Evolutionary conservation across 768 basidiomycete genomes (phyloP).

Genomic region (Cantharellus anzutake): DNA sequence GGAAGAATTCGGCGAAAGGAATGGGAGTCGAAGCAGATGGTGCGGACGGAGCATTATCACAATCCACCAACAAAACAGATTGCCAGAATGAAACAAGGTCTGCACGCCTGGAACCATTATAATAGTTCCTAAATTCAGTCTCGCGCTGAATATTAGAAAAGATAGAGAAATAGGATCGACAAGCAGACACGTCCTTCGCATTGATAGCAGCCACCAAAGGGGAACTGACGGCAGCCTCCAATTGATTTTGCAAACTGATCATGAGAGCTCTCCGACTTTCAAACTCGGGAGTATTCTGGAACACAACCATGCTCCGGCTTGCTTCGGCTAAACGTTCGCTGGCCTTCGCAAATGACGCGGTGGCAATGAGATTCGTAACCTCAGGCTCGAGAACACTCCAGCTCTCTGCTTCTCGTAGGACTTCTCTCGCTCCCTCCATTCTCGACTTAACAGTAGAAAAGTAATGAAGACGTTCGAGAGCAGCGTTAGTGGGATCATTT

Average conservation of each 20-base stretch:
- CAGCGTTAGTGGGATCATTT: slow-evolving; percentile 27
- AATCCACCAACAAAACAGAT: slow-evolving; percentile 24
- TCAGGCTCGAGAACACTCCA: slow-evolving; percentile 94
- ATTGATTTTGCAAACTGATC: slow-evolving; percentile 86
- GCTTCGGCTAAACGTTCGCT: slow-evolving; percentile 87
- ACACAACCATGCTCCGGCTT: slow-evolving; percentile 72
- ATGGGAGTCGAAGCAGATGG: slow-evolving; percentile 13
- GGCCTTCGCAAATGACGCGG: slow-evolving; percentile 59
- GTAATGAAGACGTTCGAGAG: slow-evolving; percentile 57
- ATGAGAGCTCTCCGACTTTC: slow-evolving; percentile 70
- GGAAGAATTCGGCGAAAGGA: slow-evolving; percentile 46
- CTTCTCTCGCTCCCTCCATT: slow-evolving; percentile 81
- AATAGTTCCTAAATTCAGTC: slow-evolving; percentile 84
- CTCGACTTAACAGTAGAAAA: slow-evolving; percentile 67
- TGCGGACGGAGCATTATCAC: slow-evolving; percentile 19
- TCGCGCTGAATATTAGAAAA: slow-evolving; percentile 86
- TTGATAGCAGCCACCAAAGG: slow-evolving; percentile 77
- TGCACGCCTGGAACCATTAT: slow-evolving; percentile 66
- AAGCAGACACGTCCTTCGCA: slow-evolving; percentile 50
- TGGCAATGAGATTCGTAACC: slow-evolving; percentile 61
- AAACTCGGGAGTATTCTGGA: slow-evolving; percentile 82
- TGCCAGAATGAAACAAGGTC: slow-evolving; percentile 53
- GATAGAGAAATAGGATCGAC: slow-evolving; percentile 64
- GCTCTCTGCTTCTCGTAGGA: slow-evolving; percentile 84
- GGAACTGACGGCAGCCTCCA: slow-evolving; percentile 83